phyloP scores from a whole-genome alignment of 2,329 filamentous ascomycete genomes.

The Trichoderma sp. region DNA sequence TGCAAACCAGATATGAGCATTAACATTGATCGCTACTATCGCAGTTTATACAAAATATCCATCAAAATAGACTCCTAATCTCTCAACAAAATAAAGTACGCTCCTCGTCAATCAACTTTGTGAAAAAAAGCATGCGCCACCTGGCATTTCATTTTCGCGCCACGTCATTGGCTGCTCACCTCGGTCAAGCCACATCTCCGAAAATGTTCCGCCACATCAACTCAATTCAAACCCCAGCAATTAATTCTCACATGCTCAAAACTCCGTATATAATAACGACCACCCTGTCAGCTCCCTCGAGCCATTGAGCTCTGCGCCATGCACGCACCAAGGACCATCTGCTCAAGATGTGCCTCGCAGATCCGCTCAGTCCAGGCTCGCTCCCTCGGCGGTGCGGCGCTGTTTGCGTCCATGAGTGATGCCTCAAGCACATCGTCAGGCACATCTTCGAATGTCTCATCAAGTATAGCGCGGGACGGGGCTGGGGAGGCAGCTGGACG shows the following conservation, averaged over 20 bases:
- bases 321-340: conserved; percentile 36
- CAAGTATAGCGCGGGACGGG: not conserved
- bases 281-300: not conserved
- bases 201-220: not conserved
- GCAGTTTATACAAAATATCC: no score
- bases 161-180: conserved; percentile 18
- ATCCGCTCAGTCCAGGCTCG: conserved; percentile 25
- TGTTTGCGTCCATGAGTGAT: conserved; percentile 28
- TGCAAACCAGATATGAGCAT: no score
- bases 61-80: no score
- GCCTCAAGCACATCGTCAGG: not conserved
- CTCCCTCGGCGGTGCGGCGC: conserved; percentile 24
- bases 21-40: no score
- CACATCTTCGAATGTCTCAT: not conserved
- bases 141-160: not conserved
- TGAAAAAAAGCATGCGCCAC: not conserved
- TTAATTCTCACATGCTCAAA: conserved; percentile 1
- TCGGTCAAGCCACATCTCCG: conserved; percentile 16
- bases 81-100: not conserved
- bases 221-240: not conserved
- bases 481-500: not conserved
- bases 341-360: conserved; percentile 35
- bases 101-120: not conserved
- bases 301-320: conserved; percentile 26
- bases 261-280: not conserved